Evolutionary conservation across 176 grass and related monocot genomes (phyloP).

Genomic region (Panicum miliaceum): DNA sequence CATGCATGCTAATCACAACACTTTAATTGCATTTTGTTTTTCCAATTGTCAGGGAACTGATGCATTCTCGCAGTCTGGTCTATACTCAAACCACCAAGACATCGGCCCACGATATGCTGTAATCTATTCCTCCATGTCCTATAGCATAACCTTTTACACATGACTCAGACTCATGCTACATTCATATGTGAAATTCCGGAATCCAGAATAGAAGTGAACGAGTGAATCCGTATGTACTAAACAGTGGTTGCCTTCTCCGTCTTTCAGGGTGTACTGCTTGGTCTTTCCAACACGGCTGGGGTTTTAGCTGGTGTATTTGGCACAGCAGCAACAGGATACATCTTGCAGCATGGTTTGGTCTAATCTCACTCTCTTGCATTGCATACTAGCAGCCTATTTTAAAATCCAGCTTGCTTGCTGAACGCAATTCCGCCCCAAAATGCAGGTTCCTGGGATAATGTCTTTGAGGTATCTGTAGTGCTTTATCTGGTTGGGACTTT

Average conservation of each 20-base stretch:
- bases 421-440: slow-evolving; percentile 8
- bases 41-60: slow-evolving; percentile 71
- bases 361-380: slow-evolving; percentile 5
- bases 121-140: slow-evolving; percentile 36
- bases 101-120: slow-evolving; percentile 91
- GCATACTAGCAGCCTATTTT: slow-evolving; percentile 5
- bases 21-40: slow-evolving; percentile 1
- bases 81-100: slow-evolving; percentile 98
- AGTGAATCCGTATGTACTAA: slow-evolving; percentile 30
- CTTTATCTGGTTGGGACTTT: slow-evolving; percentile 88
- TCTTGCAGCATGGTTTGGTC: slow-evolving; percentile 82
- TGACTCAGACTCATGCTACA: neutral
- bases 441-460: slow-evolving; percentile 93
- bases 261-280: slow-evolving; percentile 84
- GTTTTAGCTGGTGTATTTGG: slow-evolving; percentile 96
- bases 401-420: slow-evolving; percentile 1
- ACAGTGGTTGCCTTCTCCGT: slow-evolving; percentile 3
- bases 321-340: slow-evolving; percentile 91
- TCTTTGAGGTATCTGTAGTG: slow-evolving; percentile 78
- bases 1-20: slow-evolving; percentile 14
- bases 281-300: slow-evolving; percentile 93
- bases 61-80: slow-evolving; percentile 95
- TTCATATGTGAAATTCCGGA: neutral
- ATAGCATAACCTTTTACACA: neutral
- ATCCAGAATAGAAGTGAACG: slow-evolving; percentile 27